Base-by-base conservation (phyloP, 495 filamentous ascomycete genomes). In the Cercophora sp. region DNA sequence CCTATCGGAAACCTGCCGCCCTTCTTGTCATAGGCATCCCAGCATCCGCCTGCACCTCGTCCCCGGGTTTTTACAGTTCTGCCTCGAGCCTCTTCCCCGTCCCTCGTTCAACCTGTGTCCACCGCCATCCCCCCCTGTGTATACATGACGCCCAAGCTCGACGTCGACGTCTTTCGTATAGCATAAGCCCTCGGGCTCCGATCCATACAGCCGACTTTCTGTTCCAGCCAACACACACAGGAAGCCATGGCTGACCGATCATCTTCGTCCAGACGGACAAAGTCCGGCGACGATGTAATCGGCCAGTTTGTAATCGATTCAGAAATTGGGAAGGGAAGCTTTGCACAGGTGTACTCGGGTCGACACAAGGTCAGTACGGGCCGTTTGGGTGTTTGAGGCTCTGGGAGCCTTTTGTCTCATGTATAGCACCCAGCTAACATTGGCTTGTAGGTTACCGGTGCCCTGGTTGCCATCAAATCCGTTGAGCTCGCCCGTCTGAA, bases 311-410 rank as follows among this genome's bases (percentile, higher is more conserved):
- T 77, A 54, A 79, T 89, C 60, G 77, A 87, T 55, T 83, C 86
- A 48, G 85, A 96, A 72, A 95, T 96, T 60, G 91, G 91, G 45
- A 89, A 88, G 73, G 91, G 91, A 32, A 96, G 91, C 79, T 96
- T 96, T 75, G 91, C 91, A 52, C 89, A 88, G 48, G 91, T 96
- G 55, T 96, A 90, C 66, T 82, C 85, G 66, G 91, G 88, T 59
- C 81, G 83, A 35, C 88, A 93, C 66, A 85, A 84, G 70, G 91
- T 94, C 74, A 74, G 86, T 41, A 4, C n/a, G n/a, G n/a, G n/a
- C n/a, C n/a, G n/a, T n/a, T n/a, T n/a, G n/a, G n/a, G n/a, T n/a
- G n/a, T n/a, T n/a, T n/a, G n/a, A n/a, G n/a, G 19, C 11, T 32
- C 19, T 13, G 9, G 11, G n/a, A 3, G 22, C 19, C 16, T 15